Evolutionary conservation across 2,329 filamentous ascomycete genomes (phyloP).

Genomic region (Fusarium austroafricanum): DNA sequence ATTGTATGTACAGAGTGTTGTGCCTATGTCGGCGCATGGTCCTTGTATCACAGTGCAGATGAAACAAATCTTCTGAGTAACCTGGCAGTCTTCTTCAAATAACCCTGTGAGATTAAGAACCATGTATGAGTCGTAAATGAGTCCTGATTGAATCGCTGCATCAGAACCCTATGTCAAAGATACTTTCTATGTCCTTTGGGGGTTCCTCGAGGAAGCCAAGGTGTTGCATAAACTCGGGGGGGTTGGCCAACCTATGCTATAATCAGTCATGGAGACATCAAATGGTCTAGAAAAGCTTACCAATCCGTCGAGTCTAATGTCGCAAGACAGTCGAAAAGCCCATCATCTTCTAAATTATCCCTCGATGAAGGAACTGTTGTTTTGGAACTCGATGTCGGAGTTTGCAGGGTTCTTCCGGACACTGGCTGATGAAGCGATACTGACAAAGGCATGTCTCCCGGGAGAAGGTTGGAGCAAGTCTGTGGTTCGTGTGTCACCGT

Average conservation of each 20-base stretch:
- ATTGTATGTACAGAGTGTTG: too few relatives aligned
- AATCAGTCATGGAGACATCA: neutral
- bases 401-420: too few relatives aligned
- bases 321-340: constrained; percentile 16
- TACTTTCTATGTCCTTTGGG: neutral
- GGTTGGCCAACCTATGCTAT: constrained; percentile 3
- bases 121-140: too few relatives aligned
- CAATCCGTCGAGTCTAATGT: constrained; percentile 6
- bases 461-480: too few relatives aligned
- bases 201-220: constrained; percentile 11
- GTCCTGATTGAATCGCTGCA: too few relatives aligned
- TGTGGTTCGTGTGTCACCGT: too few relatives aligned
- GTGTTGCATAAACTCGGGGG: constrained; percentile 21
- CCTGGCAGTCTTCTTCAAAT: too few relatives aligned
- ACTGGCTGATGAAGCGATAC: neutral
- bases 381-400: neutral
- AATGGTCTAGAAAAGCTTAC: neutral
- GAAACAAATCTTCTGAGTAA: too few relatives aligned
- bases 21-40: too few relatives aligned
- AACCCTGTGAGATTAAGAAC: too few relatives aligned
- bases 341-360: neutral
- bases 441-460: too few relatives aligned
- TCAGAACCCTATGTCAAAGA: neutral
- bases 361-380: neutral
- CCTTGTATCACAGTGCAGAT: too few relatives aligned